Evolutionary conservation across 352 stramenopile species (phyloP).

Genomic region (Phytophthora idaei): DNA sequence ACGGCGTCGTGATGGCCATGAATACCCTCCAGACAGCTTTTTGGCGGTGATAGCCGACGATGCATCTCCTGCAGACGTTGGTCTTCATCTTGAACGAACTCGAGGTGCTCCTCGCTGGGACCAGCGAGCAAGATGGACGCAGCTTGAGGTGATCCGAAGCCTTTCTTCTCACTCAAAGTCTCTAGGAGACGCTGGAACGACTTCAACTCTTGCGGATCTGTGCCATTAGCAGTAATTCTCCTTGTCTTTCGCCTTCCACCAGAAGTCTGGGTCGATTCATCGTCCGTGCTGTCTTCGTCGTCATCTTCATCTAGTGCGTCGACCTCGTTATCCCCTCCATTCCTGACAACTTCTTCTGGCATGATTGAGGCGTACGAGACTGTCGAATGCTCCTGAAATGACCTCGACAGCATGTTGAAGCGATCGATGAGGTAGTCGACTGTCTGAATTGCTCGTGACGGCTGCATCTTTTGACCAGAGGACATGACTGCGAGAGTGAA

Average conservation of each 20-base stretch:
- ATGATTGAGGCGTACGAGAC: neutral
- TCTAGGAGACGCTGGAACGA: conserved; percentile 66
- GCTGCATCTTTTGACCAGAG: conserved; percentile 63
- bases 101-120: conserved; percentile 35
- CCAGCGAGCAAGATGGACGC: conserved; percentile 44
- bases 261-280: conserved; percentile 1
- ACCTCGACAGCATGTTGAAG: conserved; percentile 66
- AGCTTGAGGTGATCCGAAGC: conserved; percentile 9
- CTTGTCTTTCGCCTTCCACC: conserved; percentile 8
- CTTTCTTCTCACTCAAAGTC: conserved; percentile 40
- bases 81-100: conserved; percentile 60
- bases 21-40: conserved; percentile 1
- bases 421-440: conserved; percentile 72
- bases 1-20: conserved; percentile 5
- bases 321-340: conserved; percentile 4
- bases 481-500: conserved; percentile 67
- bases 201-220: conserved; percentile 23
- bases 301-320: conserved; percentile 12
- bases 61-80: conserved; percentile 32
- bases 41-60: conserved; percentile 16
- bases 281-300: neutral
- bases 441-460: conserved; percentile 60
- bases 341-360: neutral
- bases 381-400: conserved; percentile 28
- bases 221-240: conserved; percentile 8